Percentiles rank a stretch among this genome's conserved stretches.
Conservation (phyloP, 2,329 filamentous ascomycete species). For the Penicillium frequentans region DNA sequence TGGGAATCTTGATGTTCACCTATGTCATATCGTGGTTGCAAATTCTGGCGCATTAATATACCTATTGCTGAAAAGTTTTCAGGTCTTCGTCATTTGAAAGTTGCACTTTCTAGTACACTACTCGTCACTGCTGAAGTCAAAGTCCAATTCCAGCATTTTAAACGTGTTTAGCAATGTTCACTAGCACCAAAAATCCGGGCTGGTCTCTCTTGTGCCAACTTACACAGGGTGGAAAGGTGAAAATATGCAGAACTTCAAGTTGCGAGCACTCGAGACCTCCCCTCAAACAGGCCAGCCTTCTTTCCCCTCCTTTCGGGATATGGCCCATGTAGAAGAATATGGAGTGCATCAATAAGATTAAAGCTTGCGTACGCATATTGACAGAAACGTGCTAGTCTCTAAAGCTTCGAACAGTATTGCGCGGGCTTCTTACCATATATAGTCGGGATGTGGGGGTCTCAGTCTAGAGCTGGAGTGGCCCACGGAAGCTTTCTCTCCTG, state of each 20-base stretch:
- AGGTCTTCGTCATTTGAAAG: background rate
- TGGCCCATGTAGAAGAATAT: background rate
- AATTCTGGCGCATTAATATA: background rate
- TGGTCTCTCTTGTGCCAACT: too few relatives aligned
- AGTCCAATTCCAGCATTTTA: too few relatives aligned
- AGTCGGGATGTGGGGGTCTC: constrained; percentile 14
- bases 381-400: background rate
- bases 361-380: background rate
- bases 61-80: background rate
- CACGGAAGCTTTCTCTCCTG: constrained; percentile 4
- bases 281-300: background rate
- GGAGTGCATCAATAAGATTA: background rate
- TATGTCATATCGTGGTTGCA: background rate
- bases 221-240: background rate
- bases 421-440: background rate
- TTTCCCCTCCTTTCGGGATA: constrained; percentile 2
- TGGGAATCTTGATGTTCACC: background rate
- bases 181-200: too few relatives aligned
- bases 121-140: too few relatives aligned
- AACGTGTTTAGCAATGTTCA: background rate
- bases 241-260: background rate
- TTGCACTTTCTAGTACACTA: background rate
- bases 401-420: background rate
- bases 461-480: constrained; percentile 2
- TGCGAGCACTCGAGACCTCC: background rate